Conservation (phyloP, 192 early-diverging fungal genomes). For the Phlyctochytrium arcticum region DNA sequence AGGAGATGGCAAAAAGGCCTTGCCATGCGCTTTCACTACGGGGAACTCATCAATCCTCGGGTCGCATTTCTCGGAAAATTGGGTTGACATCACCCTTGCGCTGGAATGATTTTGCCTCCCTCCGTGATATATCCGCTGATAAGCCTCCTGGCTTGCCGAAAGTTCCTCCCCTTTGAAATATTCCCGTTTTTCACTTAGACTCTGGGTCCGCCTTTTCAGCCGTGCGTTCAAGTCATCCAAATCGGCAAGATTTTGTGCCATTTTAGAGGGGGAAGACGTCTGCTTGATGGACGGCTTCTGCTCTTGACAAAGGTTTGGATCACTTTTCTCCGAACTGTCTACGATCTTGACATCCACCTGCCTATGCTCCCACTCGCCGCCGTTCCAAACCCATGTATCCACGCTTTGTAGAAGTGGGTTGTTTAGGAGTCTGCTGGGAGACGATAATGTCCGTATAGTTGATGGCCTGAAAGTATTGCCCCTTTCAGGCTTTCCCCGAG, state of each 20-base stretch:
- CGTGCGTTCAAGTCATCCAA: background rate
- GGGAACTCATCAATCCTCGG: too few species aligned
- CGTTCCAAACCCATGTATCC: conserved; percentile 24
- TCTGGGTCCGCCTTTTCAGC: background rate
- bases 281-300: too few species aligned
- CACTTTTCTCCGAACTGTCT: background rate
- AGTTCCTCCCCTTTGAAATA: background rate
- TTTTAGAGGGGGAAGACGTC: background rate
- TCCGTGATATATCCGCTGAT: too few species aligned
- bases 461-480: background rate
- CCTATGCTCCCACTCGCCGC: conserved; percentile 17
- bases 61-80: too few species aligned
- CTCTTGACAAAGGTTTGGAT: too few species aligned
- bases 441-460: background rate
- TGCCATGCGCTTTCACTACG: background rate
- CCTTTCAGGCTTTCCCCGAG: background rate
- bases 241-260: background rate
- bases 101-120: too few species aligned
- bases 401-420: conserved; percentile 8
- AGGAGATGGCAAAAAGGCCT: background rate
- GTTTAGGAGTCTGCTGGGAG: too few species aligned
- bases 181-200: background rate
- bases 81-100: too few species aligned
- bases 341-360: conserved; percentile 12
- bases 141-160: background rate